phyloP scores from a whole-genome alignment of 768 basidiomycete species.

The Asterophora parasitica region DNA sequence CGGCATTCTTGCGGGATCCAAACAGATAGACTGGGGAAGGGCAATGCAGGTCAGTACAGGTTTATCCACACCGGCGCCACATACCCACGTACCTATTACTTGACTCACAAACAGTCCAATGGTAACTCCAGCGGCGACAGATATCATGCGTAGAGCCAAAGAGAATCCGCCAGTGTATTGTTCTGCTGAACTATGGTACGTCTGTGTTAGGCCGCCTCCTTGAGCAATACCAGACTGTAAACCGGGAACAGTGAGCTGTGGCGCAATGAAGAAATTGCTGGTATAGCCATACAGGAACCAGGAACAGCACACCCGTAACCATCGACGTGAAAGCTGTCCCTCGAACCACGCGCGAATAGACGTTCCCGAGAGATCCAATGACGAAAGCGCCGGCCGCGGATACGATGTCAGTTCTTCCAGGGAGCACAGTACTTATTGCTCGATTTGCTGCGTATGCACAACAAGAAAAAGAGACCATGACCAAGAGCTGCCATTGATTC shows the following conservation, averaged over 20 bases:
- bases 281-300: slow-evolving; percentile 67
- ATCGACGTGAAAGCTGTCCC: slow-evolving; percentile 88
- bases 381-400: slow-evolving; percentile 76
- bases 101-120: slow-evolving; percentile 82
- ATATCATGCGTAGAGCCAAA: slow-evolving; percentile 77
- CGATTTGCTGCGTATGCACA: slow-evolving; percentile 69
- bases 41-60: not conserved
- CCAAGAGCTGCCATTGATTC: slow-evolving; percentile 62
- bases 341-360: slow-evolving; percentile 70
- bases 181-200: slow-evolving; percentile 54
- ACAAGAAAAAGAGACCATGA: slow-evolving; percentile 79
- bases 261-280: not conserved
- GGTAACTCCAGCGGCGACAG: slow-evolving; percentile 81
- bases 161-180: slow-evolving; percentile 76
- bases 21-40: slow-evolving; percentile 56
- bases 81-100: slow-evolving; percentile 45
- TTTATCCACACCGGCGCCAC: not conserved
- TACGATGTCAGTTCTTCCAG: slow-evolving; percentile 67
- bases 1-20: slow-evolving; percentile 66
- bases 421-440: slow-evolving; percentile 53
- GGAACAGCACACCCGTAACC: slow-evolving; percentile 90
- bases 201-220: slow-evolving; percentile 64
- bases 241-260: not conserved
- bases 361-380: slow-evolving; percentile 74
- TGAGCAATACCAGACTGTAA: slow-evolving; percentile 69